Evolutionary conservation across 768 basidiomycete species (phyloP).

Genomic region (Boletus vinaceobasis): DNA sequence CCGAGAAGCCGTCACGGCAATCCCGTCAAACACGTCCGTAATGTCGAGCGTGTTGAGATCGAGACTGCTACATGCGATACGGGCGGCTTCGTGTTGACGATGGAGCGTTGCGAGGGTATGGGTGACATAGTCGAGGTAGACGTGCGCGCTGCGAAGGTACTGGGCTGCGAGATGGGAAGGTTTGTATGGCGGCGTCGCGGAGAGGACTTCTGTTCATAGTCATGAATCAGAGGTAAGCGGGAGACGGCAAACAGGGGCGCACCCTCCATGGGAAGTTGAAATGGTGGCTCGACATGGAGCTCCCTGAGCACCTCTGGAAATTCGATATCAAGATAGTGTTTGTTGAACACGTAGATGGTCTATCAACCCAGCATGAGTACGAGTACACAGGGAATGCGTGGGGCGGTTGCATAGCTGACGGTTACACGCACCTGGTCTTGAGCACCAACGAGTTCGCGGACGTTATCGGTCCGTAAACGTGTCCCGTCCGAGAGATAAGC

Average conservation of each 20-base stretch:
- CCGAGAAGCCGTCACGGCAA: conserved; percentile 49
- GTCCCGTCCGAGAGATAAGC: conserved; percentile 81
- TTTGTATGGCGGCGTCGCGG: conserved; percentile 70
- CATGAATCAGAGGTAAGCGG: neutral
- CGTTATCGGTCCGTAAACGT: conserved; percentile 64
- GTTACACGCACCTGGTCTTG: conserved; percentile 63
- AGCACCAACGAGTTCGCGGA: conserved; percentile 71
- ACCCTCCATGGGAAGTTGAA: conserved; percentile 77
- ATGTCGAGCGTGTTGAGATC: conserved; percentile 73
- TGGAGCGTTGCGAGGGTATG: conserved; percentile 51
- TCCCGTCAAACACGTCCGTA: conserved; percentile 63
- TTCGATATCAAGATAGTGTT: conserved; percentile 69
- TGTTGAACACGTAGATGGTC: conserved; percentile 85
- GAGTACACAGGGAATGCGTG: neutral
- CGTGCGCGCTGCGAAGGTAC: conserved; percentile 59
- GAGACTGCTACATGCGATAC: conserved; percentile 68
- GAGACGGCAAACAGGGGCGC: conserved; percentile 9
- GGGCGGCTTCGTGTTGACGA: conserved; percentile 65
- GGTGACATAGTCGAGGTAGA: conserved; percentile 61
- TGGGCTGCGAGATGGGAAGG: conserved; percentile 64
- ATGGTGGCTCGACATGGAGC: conserved; percentile 54
- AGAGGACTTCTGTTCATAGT: conserved; percentile 45
- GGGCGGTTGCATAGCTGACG: neutral
- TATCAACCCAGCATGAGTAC: conserved; percentile 22
- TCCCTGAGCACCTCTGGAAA: conserved; percentile 62